Conservation (phyloP, 352 stramenopile genomes). For the Blastocystis sp. region DNA sequence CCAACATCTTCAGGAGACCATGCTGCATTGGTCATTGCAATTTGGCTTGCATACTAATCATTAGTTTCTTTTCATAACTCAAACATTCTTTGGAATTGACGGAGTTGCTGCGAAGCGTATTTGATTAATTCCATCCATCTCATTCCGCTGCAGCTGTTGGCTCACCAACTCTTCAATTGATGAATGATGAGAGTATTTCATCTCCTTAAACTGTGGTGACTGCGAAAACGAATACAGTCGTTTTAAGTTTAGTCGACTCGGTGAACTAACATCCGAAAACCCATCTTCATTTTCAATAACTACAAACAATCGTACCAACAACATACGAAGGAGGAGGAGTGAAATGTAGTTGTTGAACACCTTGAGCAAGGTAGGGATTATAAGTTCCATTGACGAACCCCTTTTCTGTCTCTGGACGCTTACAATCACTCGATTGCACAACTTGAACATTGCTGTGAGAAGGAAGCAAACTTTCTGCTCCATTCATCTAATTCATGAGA, state of each 20-base stretch:
- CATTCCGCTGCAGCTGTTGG: constrained; percentile 49
- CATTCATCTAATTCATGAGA: too few relatives aligned
- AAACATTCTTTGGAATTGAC: neutral
- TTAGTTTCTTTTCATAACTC: neutral
- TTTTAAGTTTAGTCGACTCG: neutral
- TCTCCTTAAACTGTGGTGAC: neutral
- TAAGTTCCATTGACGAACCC: too few relatives aligned
- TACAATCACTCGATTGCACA: too few relatives aligned
- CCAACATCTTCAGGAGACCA: constrained; percentile 6
- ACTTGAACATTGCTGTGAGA: too few relatives aligned
- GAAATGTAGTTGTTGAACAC: neutral
- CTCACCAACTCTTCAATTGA: constrained; percentile 54
- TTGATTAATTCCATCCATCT: constrained; percentile 45
- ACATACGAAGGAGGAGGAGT: neutral
- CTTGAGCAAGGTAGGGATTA: neutral
- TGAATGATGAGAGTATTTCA: neutral
- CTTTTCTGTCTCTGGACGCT: too few relatives aligned
- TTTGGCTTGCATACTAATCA: neutral
- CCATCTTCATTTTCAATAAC: neutral
- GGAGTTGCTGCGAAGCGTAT: neutral
- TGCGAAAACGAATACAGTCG: neutral
- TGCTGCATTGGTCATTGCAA: neutral
- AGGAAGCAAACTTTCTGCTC: too few relatives aligned
- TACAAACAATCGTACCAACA: neutral
- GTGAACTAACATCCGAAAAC: neutral